phyloP scores from a whole-genome alignment of 768 basidiomycete genomes.

The Coprinellus aureogranulatus region DNA sequence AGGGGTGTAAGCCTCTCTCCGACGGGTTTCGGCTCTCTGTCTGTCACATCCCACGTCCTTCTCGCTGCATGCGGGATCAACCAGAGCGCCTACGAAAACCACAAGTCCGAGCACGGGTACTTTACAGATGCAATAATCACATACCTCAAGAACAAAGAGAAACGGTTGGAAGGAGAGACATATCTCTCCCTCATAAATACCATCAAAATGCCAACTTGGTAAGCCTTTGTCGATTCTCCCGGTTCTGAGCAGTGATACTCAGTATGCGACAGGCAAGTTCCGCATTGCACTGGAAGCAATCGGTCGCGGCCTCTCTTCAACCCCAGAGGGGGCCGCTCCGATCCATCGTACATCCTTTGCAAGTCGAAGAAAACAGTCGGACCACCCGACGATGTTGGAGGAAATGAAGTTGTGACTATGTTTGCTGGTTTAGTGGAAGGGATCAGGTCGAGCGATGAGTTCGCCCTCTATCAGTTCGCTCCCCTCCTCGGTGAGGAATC shows the following conservation, averaged over 20 bases:
- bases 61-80: slow-evolving; percentile 41
- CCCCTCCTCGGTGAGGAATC: slow-evolving; percentile 16
- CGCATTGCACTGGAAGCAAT: slow-evolving; percentile 31
- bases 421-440: slow-evolving; percentile 31
- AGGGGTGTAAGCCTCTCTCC: slow-evolving; percentile 14
- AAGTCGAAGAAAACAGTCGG: slow-evolving; percentile 7
- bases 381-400: no score
- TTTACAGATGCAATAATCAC: slow-evolving; percentile 26
- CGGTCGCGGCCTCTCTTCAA: slow-evolving; percentile 31
- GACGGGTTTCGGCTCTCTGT: slow-evolving; percentile 20
- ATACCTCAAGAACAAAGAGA: slow-evolving; percentile 14
- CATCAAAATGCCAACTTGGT: slow-evolving; percentile 23
- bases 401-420: slow-evolving; percentile 13
- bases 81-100: slow-evolving; percentile 29
- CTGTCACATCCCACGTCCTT: slow-evolving; percentile 35
- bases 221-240: no score
- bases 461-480: slow-evolving; percentile 22
- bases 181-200: slow-evolving; percentile 33
- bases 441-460: slow-evolving; percentile 22
- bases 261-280: slow-evolving; percentile 30
- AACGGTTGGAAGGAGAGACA: slow-evolving; percentile 23
- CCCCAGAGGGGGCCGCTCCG: slow-evolving; percentile 23
- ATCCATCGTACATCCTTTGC: slow-evolving; percentile 26
- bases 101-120: slow-evolving; percentile 20
- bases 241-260: no score